A percentile compares a stretch with the other conserved stretches of the same genome.
phyloP scores from a whole-genome alignment of 169 alveolate genomes.

The Eimeria necatrix region DNA sequence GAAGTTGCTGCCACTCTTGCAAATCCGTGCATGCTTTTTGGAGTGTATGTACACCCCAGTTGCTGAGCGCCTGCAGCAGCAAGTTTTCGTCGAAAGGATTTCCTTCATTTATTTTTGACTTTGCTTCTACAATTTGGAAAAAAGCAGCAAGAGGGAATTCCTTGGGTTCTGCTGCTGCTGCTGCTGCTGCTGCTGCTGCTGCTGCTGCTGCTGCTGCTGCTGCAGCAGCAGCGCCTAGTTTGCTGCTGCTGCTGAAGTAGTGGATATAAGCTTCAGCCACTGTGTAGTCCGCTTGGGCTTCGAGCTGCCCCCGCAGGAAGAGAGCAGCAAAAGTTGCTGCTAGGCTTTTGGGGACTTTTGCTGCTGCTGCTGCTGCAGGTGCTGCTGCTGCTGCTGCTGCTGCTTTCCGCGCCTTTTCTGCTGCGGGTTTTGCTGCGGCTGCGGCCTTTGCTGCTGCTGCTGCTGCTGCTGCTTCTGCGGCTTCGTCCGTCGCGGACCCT shows the following conservation, averaged over 20 bases:
- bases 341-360: not conserved
- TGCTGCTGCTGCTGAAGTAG: not conserved
- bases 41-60: not conserved
- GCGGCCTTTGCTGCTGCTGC: too few species aligned
- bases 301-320: too few species aligned
- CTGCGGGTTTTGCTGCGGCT: not conserved
- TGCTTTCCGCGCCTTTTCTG: not conserved
- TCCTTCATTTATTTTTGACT: too few species aligned
- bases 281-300: too few species aligned
- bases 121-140: too few species aligned
- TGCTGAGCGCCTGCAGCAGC: not conserved
- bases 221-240: not conserved
- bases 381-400: conserved; percentile 6
- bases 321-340: not conserved
- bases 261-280: too few species aligned
- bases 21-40: not conserved
- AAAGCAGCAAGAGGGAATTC: not conserved
- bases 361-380: too few species aligned
- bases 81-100: not conserved
- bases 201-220: not conserved
- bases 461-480: too few species aligned
- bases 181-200: not conserved
- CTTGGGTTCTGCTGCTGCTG: not conserved
- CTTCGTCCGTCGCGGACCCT: too few species aligned
- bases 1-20: not conserved